These are phyloP conservation scores for Teunomyces atbi DNA, from an alignment of 805 yeast genomes.

Conservation along the genomic window DNA sequence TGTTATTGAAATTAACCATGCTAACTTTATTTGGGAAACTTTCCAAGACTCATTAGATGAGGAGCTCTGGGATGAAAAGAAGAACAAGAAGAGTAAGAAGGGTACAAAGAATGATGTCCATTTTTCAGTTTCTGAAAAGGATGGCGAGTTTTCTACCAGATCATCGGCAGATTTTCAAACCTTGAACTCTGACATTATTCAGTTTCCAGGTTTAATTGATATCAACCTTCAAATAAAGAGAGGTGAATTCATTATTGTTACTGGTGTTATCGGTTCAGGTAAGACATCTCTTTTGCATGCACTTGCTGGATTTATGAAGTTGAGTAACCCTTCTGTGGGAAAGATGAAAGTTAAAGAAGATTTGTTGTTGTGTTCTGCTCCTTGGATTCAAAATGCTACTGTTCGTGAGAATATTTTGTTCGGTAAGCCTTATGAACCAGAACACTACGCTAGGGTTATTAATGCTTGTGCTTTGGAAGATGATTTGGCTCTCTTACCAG, in stretches of 20 bases:
- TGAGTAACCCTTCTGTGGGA: conserved; percentile 26
- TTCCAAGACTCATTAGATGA: conserved; percentile 24
- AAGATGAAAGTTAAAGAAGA: conserved; percentile 25
- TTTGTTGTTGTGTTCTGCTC: conserved; percentile 33
- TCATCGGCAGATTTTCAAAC: conserved; percentile 3
- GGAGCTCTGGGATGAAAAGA: conserved; percentile 22
- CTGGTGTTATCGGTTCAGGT: conserved; percentile 45
- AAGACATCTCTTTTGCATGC: conserved; percentile 42
- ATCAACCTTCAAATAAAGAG: conserved; percentile 28
- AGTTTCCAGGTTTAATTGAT: conserved; percentile 34
- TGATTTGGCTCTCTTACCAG: conserved; percentile 34
- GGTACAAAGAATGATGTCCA: conserved; percentile 6
- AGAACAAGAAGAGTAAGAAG: conserved; percentile 12
- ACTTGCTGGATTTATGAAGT: conserved; percentile 39
- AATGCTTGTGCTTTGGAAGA: conserved; percentile 41
- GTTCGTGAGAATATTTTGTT: conserved; percentile 40
- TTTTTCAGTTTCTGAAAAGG: conserved; percentile 7
- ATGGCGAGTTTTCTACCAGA: background rate
- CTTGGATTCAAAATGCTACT: conserved; percentile 46
- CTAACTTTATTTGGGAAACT: conserved; percentile 32
- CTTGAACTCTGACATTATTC: conserved; percentile 4
- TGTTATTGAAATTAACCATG: conserved; percentile 25
- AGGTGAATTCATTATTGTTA: conserved; percentile 40
- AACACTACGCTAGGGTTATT: conserved; percentile 26
- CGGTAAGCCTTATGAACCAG: conserved; percentile 32